Conservation (phyloP, 208 protist genomes). For the Phytomonas serpens region DNA sequence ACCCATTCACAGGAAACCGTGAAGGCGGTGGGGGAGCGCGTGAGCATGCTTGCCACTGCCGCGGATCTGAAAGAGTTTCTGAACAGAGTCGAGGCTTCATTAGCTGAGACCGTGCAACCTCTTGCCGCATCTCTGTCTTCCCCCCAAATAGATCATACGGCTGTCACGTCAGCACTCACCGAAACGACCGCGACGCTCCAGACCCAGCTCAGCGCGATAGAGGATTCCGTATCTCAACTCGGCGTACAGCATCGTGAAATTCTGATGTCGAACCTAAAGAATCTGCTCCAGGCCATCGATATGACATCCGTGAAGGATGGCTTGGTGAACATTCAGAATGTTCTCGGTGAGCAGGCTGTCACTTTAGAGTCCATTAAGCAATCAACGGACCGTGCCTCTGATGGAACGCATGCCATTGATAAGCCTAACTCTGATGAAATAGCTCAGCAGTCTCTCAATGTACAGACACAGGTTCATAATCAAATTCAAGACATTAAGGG, state of each 20-base stretch:
- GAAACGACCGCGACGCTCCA: neutral
- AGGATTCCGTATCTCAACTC: neutral
- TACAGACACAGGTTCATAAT: neutral
- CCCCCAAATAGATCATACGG: neutral
- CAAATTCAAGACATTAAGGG: neutral
- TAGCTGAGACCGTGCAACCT: neutral
- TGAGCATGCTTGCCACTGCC: slow-evolving; percentile 8
- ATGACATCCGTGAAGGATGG: neutral
- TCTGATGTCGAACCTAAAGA: neutral
- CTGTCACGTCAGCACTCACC: neutral
- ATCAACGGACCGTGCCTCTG: neutral
- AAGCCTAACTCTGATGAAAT: neutral
- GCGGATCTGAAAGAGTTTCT: slow-evolving; percentile 14
- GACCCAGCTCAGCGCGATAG: neutral
- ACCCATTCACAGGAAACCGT: slow-evolving; percentile 8
- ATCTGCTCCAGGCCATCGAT: neutral
- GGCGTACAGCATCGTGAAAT: neutral
- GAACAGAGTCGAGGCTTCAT: neutral
- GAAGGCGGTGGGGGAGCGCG: slow-evolving; percentile 13
- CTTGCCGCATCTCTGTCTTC: neutral
- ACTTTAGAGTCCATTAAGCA: neutral
- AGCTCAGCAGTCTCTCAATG: neutral
- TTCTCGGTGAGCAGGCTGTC: neutral
- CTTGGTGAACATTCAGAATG: neutral
- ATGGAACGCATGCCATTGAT: neutral